phyloP scores from a whole-genome alignment of 306 rosid genomes.

The Ormosia emarginata region DNA sequence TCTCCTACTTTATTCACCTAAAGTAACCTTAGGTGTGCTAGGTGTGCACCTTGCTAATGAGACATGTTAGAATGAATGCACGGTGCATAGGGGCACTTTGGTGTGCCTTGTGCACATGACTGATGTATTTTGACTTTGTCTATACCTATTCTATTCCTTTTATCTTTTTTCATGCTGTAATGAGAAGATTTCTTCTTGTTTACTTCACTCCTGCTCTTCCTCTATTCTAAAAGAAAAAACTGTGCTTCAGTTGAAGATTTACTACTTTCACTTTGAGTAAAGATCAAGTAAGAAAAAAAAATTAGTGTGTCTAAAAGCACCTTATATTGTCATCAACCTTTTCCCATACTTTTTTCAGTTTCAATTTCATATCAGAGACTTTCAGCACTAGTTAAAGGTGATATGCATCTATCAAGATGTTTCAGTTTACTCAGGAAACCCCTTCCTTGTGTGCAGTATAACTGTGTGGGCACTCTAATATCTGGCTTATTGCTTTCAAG shows the following conservation, averaged over 20 bases:
- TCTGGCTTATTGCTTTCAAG: conserved; percentile 15
- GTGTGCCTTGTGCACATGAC: not conserved
- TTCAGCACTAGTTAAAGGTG: conserved; percentile 9
- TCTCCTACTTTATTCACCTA: no score
- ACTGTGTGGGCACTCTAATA: not conserved
- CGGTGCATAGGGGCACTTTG: not conserved
- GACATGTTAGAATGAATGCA: not conserved
- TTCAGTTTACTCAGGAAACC: not conserved
- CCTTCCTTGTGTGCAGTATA: not conserved
- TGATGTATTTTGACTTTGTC: not conserved
- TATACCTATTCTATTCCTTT: not conserved
- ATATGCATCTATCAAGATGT: not conserved
- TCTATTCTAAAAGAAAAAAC: not conserved
- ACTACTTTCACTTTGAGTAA: not conserved
- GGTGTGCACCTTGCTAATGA: not conserved
- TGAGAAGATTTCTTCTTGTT: not conserved
- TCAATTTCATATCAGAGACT: not conserved
- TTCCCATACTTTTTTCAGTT: not conserved
- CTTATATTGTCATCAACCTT: not conserved
- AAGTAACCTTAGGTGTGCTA: not conserved
- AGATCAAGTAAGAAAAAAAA: not conserved
- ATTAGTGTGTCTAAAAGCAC: not conserved
- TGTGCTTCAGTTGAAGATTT: not conserved
- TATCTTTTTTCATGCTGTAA: not conserved
- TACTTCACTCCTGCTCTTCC: not conserved